Evolutionary conservation across 2,329 filamentous ascomycete species (phyloP), one percentile per base, ranked within the genome.

Genomic region (Waltergamsia citrina): DNA sequence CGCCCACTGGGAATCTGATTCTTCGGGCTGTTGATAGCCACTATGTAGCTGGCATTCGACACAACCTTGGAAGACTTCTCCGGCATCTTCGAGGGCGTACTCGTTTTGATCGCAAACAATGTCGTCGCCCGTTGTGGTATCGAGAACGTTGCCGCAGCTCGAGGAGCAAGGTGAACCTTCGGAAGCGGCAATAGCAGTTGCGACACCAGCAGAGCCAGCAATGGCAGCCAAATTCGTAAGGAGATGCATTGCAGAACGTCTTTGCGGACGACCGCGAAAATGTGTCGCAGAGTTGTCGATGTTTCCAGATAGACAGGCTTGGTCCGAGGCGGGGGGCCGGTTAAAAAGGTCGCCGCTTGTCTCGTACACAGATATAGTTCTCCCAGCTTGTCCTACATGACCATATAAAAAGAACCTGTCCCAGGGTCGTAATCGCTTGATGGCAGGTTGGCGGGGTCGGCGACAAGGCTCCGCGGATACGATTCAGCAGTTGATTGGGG

Each of bases 71-170:
- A 65, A 74, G 26, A 74, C 60, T n/a, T 59, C 54, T 6, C 70
- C 71, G 4, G 53, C 42, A 2, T 60, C 50, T 7, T 49, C 54
- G 2, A 14, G 15, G 2, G 42, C 45, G 41, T 68, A 70, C 15
- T 48, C 47, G 28, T 41, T 41, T 22, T 67, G 57, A 3, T 53
- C 43, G 51, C 72, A 77, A 27, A 63, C 60, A 26, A 75, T 53
- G 41, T 74, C 69, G 34, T 58, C 54, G 4, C 42, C 27, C 2
- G 63, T 54, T 0, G 69, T 74, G 5, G 54, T 43, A 10, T 57
- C 52, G 24, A 70, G 57, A 5, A 68, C 62, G 37, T 76, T 77
- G 48, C 72, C 72, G 49, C 72, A 77, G 22, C 59, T 52, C 18
- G 53, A 50, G 23, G 54, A 51, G 51, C 72, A 77, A 12, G 66